A percentile compares a stretch with the other conserved stretches of the same genome.
Evolutionary conservation across 768 basidiomycete species (phyloP).

Genomic region (Holtermanniella nyarrowii): DNA sequence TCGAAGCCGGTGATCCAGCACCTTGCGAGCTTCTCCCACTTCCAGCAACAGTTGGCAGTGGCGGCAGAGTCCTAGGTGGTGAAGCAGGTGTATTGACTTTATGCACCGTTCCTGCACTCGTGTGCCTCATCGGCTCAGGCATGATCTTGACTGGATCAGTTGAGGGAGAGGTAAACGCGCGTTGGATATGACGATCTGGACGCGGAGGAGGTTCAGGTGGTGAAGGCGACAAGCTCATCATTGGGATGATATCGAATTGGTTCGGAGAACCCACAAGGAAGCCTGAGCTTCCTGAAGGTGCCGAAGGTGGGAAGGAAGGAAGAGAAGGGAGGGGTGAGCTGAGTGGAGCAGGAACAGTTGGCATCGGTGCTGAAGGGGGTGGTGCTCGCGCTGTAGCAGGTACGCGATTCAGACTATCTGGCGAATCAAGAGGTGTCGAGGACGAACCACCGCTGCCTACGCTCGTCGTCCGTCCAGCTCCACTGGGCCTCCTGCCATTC

Average conservation of each 20-base stretch:
- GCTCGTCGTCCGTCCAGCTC: neutral
- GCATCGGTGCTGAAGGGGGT: neutral
- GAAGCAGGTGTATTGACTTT: neutral
- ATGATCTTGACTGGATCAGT: neutral
- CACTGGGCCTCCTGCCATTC: neutral
- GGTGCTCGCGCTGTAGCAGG: neutral
- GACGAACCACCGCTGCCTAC: neutral
- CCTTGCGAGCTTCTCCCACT: neutral
- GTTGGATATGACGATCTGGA: neutral
- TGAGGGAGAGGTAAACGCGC: neutral
- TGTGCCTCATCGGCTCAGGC: neutral
- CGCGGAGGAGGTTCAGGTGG: neutral
- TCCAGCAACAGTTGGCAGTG: neutral
- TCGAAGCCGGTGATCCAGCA: neutral
- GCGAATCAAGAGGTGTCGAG: neutral
- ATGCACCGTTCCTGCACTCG: neutral
- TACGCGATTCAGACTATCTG: neutral
- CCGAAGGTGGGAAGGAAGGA: neutral
- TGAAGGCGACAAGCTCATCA: neutral
- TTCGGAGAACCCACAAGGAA: neutral
- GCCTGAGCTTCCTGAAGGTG: neutral
- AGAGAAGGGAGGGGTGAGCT: neutral
- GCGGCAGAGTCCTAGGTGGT: neutral
- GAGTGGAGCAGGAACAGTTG: neutral
- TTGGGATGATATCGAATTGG: neutral